phyloP scores from a whole-genome alignment of 2,329 filamentous ascomycete species.

The Phymatotrichopsis omnivora region DNA sequence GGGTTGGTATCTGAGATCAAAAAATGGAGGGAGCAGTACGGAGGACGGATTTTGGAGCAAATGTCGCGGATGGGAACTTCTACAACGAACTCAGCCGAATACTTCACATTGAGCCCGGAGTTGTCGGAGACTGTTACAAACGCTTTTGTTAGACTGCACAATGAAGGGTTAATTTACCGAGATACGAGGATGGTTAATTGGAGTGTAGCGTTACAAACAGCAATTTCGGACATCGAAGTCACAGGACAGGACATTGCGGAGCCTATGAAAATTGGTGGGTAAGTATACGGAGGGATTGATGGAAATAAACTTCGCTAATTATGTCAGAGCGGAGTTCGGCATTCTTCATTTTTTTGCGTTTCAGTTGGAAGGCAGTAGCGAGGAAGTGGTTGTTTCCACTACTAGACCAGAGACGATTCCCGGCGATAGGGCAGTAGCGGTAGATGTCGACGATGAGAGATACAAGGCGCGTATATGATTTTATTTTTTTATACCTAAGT shows the following conservation, averaged over 20 bases:
- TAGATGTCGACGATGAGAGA: conserved; percentile 30
- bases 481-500: too few relatives aligned
- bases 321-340: conserved; percentile 26
- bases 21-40: conserved; percentile 26
- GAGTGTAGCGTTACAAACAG: conserved; percentile 25
- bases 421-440: conserved; percentile 30
- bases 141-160: conserved; percentile 28
- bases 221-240: conserved; percentile 30
- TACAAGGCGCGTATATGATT: conserved; percentile 25
- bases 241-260: conserved; percentile 21
- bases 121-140: conserved; percentile 25
- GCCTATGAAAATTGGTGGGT: conserved; percentile 22
- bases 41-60: conserved; percentile 22
- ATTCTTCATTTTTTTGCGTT: conserved; percentile 29
- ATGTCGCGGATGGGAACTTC: conserved; percentile 27
- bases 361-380: conserved; percentile 24
- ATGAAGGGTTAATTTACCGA: conserved; percentile 29
- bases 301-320: conserved; percentile 16
- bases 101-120: conserved; percentile 26
- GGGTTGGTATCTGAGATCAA: conserved; percentile 22
- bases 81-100: conserved; percentile 26
- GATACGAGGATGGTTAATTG: conserved; percentile 30
- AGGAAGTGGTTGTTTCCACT: conserved; percentile 27
- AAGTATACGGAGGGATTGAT: conserved; percentile 3
- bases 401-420: conserved; percentile 29